Conservation (phyloP, 306 rosid genomes). For the Cyclanthera cordifolia region DNA sequence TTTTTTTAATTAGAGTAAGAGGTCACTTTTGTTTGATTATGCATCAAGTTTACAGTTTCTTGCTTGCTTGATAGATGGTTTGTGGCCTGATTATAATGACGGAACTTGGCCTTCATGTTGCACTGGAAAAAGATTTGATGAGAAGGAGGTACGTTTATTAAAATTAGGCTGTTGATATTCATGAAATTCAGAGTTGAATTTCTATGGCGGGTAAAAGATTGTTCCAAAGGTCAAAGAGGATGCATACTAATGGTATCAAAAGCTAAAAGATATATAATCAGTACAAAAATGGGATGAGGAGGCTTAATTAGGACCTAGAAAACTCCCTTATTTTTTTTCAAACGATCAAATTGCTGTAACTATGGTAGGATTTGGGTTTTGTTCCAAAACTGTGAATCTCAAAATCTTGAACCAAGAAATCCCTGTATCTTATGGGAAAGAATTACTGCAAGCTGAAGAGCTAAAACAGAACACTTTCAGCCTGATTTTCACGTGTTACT, state of each 20-base stretch:
- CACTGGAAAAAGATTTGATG: constrained; percentile 39
- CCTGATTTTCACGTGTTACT: background rate
- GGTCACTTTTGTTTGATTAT: constrained; percentile 1
- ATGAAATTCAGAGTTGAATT: background rate
- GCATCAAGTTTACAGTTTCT: background rate
- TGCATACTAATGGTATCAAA: background rate
- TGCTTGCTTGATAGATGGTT: constrained; percentile 58
- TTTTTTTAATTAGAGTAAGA: background rate
- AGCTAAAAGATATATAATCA: background rate
- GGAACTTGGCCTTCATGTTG: constrained; percentile 97
- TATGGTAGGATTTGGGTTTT: background rate
- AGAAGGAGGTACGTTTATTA: constrained; percentile 45
- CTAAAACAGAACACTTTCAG: background rate
- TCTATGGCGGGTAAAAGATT: background rate
- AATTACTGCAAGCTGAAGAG: background rate
- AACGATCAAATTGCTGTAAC: background rate
- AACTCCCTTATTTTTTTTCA: background rate
- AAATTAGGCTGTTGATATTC: background rate
- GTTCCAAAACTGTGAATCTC: background rate
- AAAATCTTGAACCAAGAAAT: background rate
- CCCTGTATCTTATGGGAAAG: background rate
- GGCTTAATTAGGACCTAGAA: background rate
- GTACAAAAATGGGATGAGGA: background rate
- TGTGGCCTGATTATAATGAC: constrained; percentile 94
- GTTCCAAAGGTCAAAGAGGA: background rate